A percentile compares a stretch with the other conserved stretches of the same genome.
These are phyloP conservation scores for Crucibulum parvulum DNA, from an alignment of 1,284 basidiomycete genomes.

Conservation along the genomic window DNA sequence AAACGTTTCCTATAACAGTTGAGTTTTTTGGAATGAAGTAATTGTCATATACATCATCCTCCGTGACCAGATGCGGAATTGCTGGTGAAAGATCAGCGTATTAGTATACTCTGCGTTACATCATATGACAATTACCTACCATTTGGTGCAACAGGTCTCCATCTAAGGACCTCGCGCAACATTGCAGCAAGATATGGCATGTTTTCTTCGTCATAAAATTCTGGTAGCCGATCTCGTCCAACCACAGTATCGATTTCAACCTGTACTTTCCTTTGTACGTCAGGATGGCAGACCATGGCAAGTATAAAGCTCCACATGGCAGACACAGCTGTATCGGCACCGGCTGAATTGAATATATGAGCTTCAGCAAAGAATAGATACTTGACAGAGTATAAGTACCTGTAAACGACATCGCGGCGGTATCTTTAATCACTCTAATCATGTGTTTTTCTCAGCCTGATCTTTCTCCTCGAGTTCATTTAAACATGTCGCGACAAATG, in stretches of 20 bases:
- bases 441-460: not conserved
- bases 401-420: constrained; percentile 4
- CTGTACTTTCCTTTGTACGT: constrained; percentile 1
- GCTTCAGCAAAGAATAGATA: not conserved
- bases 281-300: constrained; percentile 3
- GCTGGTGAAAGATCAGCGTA: not conserved
- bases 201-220: constrained; percentile 1
- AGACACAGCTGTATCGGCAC: constrained; percentile 5
- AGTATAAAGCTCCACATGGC: constrained; percentile 2
- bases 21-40: constrained; percentile 41
- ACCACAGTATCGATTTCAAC: constrained; percentile 5
- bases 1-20: constrained; percentile 34
- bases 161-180: constrained; percentile 13
- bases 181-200: constrained; percentile 5
- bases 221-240: not conserved
- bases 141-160: constrained; percentile 28
- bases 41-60: constrained; percentile 42
- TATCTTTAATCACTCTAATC: constrained; percentile 4
- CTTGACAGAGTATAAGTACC: not conserved
- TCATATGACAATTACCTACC: constrained; percentile 7
- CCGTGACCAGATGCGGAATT: constrained; percentile 1
- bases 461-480: not conserved
- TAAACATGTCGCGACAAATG: not conserved
- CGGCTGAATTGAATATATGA: not conserved
- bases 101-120: not conserved